Base-by-base conservation (phyloP, 1,284 basidiomycete species). In the Pterulicium gracile region DNA sequence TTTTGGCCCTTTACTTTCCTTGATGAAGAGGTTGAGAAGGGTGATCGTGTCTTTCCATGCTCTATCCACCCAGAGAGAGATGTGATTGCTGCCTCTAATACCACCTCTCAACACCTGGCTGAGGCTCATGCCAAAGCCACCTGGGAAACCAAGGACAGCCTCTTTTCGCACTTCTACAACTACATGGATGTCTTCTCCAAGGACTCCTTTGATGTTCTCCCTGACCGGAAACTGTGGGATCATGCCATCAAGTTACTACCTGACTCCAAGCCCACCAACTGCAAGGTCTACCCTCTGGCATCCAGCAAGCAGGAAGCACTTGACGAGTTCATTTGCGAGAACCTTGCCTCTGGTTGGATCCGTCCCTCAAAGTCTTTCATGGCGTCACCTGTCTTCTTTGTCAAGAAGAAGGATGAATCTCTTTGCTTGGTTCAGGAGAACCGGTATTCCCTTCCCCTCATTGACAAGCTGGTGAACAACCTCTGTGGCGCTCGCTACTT, bases 371-470 rank as follows among this genome's bases (percentile, higher is more conserved):
- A 48, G 35, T 49, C 56, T 15, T 52, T 53, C n/a, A 47, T 55
- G 21, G 54, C 48, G 2, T 47, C 62, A 1, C 58, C 64, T 0
- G 50, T 65, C 24, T 51, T 67, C 2, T 69, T 66, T 49, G 56
- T 20, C 10, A n/a, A 57, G 43, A 69, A 69, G 54, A 65, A 65
- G 51, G 64, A 67, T 49, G 61, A 61, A 12, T 41, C 49, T 0
- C 48, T 64, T 0, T 50, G 61, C 1, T 46, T 53, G 58, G 3
- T 49, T 2, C 49, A 52, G 23, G 62, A 69, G 43, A 58, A 63
- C 44, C 46, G 50, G 0, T 57, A 59, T 42, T 59, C 59, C 1
- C 39, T 67, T 0, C 66, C 63, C 1, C 55, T 64, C 1, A 64
- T 62, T 15, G 23, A 49, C 14, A 59, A 64, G 18, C 47, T 59